phyloP scores from a whole-genome alignment of 441 rosid genomes.

The Melianthus villosus region DNA sequence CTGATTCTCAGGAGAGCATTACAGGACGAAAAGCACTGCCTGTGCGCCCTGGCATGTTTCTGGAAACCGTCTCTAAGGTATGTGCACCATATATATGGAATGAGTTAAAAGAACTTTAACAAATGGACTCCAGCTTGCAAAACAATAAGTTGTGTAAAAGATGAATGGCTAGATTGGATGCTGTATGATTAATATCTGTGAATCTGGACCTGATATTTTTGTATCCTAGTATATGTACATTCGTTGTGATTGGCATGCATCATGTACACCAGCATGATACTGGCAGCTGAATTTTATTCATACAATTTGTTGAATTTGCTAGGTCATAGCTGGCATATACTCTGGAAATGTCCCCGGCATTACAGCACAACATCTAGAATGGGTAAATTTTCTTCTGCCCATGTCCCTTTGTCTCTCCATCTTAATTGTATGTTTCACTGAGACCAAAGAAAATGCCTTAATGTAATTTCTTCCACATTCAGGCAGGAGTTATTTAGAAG shows the following conservation, averaged over 20 bases:
- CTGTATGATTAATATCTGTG: neutral
- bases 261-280: too few species aligned
- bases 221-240: neutral
- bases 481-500: neutral
- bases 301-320: slow-evolving; percentile 15
- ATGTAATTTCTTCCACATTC: neutral
- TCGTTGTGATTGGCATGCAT: neutral
- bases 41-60: slow-evolving; percentile 90
- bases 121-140: too few species aligned
- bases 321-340: slow-evolving; percentile 86
- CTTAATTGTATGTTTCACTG: neutral
- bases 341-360: slow-evolving; percentile 63
- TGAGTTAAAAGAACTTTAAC: too few species aligned
- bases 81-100: neutral
- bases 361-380: slow-evolving; percentile 89
- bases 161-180: neutral
- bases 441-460: neutral
- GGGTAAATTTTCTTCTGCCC: slow-evolving; percentile 33
- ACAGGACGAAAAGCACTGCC: slow-evolving; percentile 71
- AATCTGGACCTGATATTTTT: neutral
- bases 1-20: slow-evolving; percentile 43
- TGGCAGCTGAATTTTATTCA: neutral
- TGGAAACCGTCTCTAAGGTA: slow-evolving; percentile 91
- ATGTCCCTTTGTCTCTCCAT: neutral
- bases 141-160: too few species aligned